Percentiles rank a stretch among this genome's conserved stretches.
These are phyloP conservation scores for Geotrichum fermentans DNA, from an alignment of 1,139 yeast species.

Conservation along the genomic window DNA sequence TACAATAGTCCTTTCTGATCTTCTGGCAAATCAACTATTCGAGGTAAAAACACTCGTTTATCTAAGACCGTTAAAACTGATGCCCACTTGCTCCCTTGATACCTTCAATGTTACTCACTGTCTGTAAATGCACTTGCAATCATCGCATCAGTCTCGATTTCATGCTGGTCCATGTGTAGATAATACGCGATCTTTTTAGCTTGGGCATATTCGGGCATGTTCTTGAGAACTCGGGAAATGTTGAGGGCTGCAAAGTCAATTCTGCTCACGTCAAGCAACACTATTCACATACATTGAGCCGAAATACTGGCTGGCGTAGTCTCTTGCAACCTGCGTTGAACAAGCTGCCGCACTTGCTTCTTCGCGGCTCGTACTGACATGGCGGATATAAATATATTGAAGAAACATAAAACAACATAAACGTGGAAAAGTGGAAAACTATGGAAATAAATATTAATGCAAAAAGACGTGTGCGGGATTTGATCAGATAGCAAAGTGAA, in stretches of 20 bases:
- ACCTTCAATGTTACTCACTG: too few species aligned
- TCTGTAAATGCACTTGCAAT: conserved; percentile 47
- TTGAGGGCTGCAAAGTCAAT: conserved; percentile 26
- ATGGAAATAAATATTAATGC: neutral
- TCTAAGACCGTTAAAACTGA: conserved; percentile 14
- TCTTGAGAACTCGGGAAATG: conserved; percentile 36
- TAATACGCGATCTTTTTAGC: conserved; percentile 56
- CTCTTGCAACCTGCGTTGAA: conserved; percentile 22
- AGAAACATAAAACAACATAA: neutral
- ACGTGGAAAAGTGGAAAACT: neutral
- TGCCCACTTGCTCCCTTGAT: too few species aligned
- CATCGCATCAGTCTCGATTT: conserved; percentile 51
- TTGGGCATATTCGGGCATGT: conserved; percentile 40
- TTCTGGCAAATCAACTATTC: conserved; percentile 28
- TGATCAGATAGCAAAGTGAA: conserved; percentile 14
- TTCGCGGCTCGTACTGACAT: conserved; percentile 22
- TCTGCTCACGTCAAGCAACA: too few species aligned
- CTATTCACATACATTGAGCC: conserved; percentile 24
- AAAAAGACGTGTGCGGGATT: neutral
- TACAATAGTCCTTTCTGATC: conserved; percentile 27
- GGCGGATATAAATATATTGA: neutral
- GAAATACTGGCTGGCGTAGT: conserved; percentile 23
- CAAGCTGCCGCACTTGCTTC: conserved; percentile 26
- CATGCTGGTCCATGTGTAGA: conserved; percentile 63
- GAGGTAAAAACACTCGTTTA: conserved; percentile 39